Conservation (phyloP, 768 basidiomycete genomes). For the Steccherinum ochraceum region DNA sequence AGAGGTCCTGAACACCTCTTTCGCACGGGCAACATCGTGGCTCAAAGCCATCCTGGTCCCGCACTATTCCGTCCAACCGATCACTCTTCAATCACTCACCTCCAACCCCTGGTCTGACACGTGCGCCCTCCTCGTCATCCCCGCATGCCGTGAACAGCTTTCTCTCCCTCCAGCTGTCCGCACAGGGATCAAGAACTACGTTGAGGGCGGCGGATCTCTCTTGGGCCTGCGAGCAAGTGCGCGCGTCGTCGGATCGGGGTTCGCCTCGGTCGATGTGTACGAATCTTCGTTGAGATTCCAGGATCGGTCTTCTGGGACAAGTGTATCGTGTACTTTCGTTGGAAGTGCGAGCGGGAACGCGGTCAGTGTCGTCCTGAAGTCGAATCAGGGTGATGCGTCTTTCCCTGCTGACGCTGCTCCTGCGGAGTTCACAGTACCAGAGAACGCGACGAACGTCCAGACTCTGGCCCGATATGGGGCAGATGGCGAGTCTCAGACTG, state of each 20-base stretch:
- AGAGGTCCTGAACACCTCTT: constrained; percentile 33
- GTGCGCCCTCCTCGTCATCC: constrained; percentile 77
- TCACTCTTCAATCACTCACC: constrained; percentile 49
- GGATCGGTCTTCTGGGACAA: constrained; percentile 7
- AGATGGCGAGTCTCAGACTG: constrained; percentile 25
- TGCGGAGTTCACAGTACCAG: constrained; percentile 28
- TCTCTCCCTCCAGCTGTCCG: constrained; percentile 34
- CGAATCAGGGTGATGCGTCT: not conserved
- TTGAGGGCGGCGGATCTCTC: constrained; percentile 63
- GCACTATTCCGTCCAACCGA: constrained; percentile 71
- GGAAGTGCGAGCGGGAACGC: not conserved
- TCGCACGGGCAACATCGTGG: constrained; percentile 20
- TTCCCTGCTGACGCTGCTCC: constrained; percentile 21
- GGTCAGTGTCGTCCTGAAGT: not conserved
- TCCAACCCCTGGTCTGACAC: constrained; percentile 70
- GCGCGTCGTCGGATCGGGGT: constrained; percentile 33
- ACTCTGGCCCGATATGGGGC: constrained; percentile 34
- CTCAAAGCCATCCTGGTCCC: constrained; percentile 58
- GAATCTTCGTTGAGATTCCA: constrained; percentile 9
- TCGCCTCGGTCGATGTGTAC: not conserved
- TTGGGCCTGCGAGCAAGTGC: constrained; percentile 60
- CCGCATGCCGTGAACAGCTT: constrained; percentile 45
- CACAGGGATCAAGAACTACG: constrained; percentile 49
- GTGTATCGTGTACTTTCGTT: constrained; percentile 4
- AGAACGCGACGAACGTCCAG: constrained; percentile 14